A percentile compares a stretch with the other conserved stretches of the same genome.
These are phyloP conservation scores for Teunomyces gatunensis DNA, from an alignment of 805 yeast genomes.

Conservation along the genomic window DNA sequence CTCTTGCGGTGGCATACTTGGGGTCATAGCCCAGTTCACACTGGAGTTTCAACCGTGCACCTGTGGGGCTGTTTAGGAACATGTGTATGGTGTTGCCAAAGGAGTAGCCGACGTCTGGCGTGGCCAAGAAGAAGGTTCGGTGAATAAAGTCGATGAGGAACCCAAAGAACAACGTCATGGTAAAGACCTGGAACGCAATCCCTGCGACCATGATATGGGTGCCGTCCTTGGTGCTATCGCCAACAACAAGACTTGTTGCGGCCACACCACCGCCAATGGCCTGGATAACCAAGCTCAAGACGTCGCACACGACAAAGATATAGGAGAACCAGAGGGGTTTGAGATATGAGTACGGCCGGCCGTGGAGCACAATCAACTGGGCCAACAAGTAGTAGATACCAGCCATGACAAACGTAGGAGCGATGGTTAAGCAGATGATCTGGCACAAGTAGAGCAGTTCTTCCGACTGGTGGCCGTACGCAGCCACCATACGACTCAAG, in stretches of 20 bases:
- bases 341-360: conserved; percentile 42
- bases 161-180: conserved; percentile 59
- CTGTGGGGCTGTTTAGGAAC: conserved; percentile 21
- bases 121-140: conserved; percentile 33
- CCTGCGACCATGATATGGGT: conserved; percentile 75
- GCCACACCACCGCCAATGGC: conserved; percentile 78
- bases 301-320: conserved; percentile 65
- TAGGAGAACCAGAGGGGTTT: conserved; percentile 62
- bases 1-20: conserved; percentile 33
- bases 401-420: conserved; percentile 83
- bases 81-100: conserved; percentile 15
- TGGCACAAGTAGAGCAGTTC: conserved; percentile 56
- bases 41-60: conserved; percentile 14
- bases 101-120: conserved; percentile 25
- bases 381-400: conserved; percentile 75
- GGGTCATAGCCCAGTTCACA: conserved; percentile 33
- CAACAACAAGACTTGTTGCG: conserved; percentile 26
- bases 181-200: conserved; percentile 68
- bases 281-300: conserved; percentile 62
- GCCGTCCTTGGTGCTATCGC: conserved; percentile 42
- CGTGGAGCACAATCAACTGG: conserved; percentile 58
- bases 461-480: conserved; percentile 26
- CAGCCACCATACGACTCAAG: conserved; percentile 53
- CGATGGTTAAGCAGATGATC: conserved; percentile 66
- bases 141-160: conserved; percentile 49